Conservation (phyloP, 495 filamentous ascomycete genomes). For the Paragyromitra xinjiangensis region DNA sequence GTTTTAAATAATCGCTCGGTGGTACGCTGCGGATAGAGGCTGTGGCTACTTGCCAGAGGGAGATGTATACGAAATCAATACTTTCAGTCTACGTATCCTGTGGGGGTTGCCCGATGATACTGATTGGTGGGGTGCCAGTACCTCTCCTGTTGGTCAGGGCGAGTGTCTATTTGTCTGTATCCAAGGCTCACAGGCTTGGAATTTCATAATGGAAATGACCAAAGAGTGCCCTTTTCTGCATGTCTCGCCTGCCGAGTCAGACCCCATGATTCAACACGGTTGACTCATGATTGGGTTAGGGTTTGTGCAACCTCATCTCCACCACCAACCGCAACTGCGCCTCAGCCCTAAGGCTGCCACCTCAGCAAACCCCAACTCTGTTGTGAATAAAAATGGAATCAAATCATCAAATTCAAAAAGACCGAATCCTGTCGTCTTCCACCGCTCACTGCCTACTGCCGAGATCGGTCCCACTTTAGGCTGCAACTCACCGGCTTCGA, state of each 20-base stretch:
- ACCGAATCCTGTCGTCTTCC: not conserved
- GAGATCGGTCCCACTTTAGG: constrained; percentile 3
- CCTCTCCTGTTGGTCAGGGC: no score
- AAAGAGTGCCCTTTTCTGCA: no score
- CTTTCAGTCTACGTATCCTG: no score
- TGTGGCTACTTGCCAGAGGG: no score
- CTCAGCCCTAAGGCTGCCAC: constrained; percentile 34
- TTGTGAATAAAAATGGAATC: constrained; percentile 9
- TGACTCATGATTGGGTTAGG: constrained; percentile 16
- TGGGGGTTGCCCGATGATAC: no score
- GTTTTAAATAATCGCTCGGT: no score
- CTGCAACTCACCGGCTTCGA: not conserved
- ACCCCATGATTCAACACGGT: not conserved
- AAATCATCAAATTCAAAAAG: constrained; percentile 12
- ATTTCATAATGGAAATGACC: no score
- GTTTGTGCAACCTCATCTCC: constrained; percentile 34
- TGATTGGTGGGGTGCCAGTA: no score
- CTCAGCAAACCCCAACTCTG: constrained; percentile 19
- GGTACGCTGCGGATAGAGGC: no score
- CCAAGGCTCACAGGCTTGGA: no score
- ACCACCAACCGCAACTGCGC: constrained; percentile 24
- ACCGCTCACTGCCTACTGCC: not conserved
- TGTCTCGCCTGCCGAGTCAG: constrained; percentile 5
- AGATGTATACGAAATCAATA: no score
- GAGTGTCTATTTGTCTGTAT: no score